Evolutionary conservation across 441 rosid genomes (phyloP).

Genomic region (Gossypium aridum): DNA sequence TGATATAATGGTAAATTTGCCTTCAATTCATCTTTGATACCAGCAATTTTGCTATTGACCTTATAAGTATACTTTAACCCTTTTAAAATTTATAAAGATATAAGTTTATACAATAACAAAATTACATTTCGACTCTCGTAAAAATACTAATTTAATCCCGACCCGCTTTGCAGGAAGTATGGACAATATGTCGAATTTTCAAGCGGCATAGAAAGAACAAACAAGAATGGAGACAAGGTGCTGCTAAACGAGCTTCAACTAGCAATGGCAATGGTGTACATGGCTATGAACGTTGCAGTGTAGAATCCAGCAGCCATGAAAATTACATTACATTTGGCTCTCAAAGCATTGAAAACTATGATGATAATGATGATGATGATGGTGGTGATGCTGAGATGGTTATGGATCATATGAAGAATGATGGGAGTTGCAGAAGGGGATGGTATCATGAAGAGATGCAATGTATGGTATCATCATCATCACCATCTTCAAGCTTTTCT

Average conservation of each 20-base stretch:
- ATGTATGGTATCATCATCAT: slow-evolving; percentile 28
- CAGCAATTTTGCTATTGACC: too few species aligned
- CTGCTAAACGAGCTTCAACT: slow-evolving; percentile 22
- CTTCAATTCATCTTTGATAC: too few species aligned
- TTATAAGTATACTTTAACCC: too few species aligned
- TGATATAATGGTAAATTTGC: neutral
- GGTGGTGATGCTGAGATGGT: slow-evolving; percentile 6
- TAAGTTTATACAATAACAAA: too few species aligned
- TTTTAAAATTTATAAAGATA: too few species aligned
- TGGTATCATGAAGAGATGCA: slow-evolving; percentile 23
- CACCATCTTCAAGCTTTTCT: slow-evolving; percentile 28
- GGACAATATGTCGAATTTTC: slow-evolving; percentile 84
- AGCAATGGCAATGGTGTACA: neutral
- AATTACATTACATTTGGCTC: slow-evolving; percentile 46
- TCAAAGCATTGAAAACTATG: slow-evolving; percentile 15
- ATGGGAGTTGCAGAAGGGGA: slow-evolving; percentile 17
- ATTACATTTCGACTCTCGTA: too few species aligned
- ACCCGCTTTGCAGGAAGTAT: slow-evolving; percentile 53
- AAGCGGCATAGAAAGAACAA: slow-evolving; percentile 57
- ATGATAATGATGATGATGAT: slow-evolving; percentile 13
- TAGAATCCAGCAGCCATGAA: slow-evolving; percentile 28
- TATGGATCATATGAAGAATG: neutral
- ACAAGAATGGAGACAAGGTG: slow-evolving; percentile 47
- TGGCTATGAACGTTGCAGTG: slow-evolving; percentile 20
- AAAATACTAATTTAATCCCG: too few species aligned